Evolutionary conservation across 768 basidiomycete species (phyloP).

Genomic region (Punctularia strigosozonata): DNA sequence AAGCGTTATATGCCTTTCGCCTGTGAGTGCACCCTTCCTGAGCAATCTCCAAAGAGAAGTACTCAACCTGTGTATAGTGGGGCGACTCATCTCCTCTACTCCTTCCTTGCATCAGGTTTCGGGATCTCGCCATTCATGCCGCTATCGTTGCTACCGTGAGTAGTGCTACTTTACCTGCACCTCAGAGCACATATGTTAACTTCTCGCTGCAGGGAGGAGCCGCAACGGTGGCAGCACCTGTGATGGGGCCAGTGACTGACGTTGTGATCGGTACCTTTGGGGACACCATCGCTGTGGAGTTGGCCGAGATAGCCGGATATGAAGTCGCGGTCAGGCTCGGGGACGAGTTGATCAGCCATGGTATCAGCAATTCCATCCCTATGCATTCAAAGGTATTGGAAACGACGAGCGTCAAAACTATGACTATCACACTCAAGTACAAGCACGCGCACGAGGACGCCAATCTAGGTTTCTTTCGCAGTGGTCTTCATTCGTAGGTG

Average conservation of each 20-base stretch:
- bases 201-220: slow-evolving; percentile 23
- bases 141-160: slow-evolving; percentile 50
- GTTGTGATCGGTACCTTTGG: slow-evolving; percentile 37
- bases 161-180: slow-evolving; percentile 4
- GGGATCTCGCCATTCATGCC: slow-evolving; percentile 49
- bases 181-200: slow-evolving; percentile 5
- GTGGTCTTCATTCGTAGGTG: slow-evolving; percentile 43
- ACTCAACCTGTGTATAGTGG: slow-evolving; percentile 27
- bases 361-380: slow-evolving; percentile 36
- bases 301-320: slow-evolving; percentile 43
- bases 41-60: slow-evolving; percentile 1
- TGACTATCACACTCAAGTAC: slow-evolving; percentile 50
- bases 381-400: slow-evolving; percentile 40
- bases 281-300: slow-evolving; percentile 46
- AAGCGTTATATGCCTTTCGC: slow-evolving; percentile 47
- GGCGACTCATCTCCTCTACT: slow-evolving; percentile 52
- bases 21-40: slow-evolving; percentile 24
- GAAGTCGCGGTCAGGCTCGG: slow-evolving; percentile 35
- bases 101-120: slow-evolving; percentile 52
- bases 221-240: slow-evolving; percentile 32
- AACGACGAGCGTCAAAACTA: slow-evolving; percentile 44
- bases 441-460: slow-evolving; percentile 49
- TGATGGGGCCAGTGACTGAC: slow-evolving; percentile 46
- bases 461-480: slow-evolving; percentile 47
- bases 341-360: slow-evolving; percentile 37